Evolutionary conservation across 768 basidiomycete species (phyloP).

Genomic region (Trametes punicea): DNA sequence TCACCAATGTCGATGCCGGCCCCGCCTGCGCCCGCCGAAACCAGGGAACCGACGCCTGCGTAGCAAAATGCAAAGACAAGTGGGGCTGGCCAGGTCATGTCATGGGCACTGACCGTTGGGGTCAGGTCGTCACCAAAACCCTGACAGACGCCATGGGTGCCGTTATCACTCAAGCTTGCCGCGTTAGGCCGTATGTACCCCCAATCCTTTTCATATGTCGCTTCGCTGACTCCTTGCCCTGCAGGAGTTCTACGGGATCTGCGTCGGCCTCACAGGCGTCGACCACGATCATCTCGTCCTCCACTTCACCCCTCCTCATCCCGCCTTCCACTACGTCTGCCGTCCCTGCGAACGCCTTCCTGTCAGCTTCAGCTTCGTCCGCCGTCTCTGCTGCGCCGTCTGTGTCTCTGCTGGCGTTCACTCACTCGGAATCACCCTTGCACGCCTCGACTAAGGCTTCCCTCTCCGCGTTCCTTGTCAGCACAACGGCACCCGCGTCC

Average conservation of each 20-base stretch:
- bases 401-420: slow-evolving; percentile 5
- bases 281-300: slow-evolving; percentile 18
- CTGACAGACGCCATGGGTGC: slow-evolving; percentile 37
- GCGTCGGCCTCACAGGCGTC: slow-evolving; percentile 1
- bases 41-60: slow-evolving; percentile 22
- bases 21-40: slow-evolving; percentile 27
- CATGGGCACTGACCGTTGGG: slow-evolving; percentile 59
- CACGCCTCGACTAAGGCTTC: background rate
- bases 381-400: slow-evolving; percentile 9
- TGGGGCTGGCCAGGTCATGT: slow-evolving; percentile 41
- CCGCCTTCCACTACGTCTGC: slow-evolving; percentile 22
- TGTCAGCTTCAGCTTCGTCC: slow-evolving; percentile 3
- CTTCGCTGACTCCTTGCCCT: background rate
- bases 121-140: slow-evolving; percentile 39
- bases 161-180: slow-evolving; percentile 42
- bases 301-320: slow-evolving; percentile 20
- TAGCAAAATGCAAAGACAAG: slow-evolving; percentile 22
- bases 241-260: background rate
- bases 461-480: slow-evolving; percentile 1
- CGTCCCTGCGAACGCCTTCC: slow-evolving; percentile 4
- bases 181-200: slow-evolving; percentile 15
- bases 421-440: slow-evolving; percentile 6
- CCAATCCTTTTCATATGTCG: background rate
- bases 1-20: slow-evolving; percentile 25
- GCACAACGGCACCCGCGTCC: slow-evolving; percentile 10